Evolutionary conservation across 352 stramenopile species (phyloP), one percentile per base, ranked within the genome.

Genomic region (Pythium volutum): DNA sequence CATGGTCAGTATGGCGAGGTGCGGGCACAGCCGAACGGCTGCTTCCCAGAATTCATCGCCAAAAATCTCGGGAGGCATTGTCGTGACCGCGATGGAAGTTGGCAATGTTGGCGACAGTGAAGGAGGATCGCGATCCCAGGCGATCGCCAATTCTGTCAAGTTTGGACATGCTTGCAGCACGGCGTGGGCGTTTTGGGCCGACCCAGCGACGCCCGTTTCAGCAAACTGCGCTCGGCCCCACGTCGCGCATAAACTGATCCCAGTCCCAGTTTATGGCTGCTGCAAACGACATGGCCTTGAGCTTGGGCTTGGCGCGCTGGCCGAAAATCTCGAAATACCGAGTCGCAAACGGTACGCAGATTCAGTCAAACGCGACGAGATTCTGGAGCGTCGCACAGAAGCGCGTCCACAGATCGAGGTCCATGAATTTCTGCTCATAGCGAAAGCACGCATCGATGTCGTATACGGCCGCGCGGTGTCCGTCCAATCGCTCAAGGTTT

Each of bases 241-340:
- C 20, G 39, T 45, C 39, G 16, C 22, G 15, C 15, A 45, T 14
- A 20, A 12, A 45, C 15, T 22, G 39, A 12, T 45, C 14, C 54
- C 54, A 61, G 4, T 54, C 34, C 55, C 43, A 62, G 31, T 55
- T 55, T n/a, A 46, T 27, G 4, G 26, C 15, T 3, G 55, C 14
- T 10, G 14, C 3, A 11, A 65, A 26, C 12, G 29, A 25, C 18
- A 65, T n/a, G 0, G 49, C 18, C 26, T 22, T 57, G 36, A 65
- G 48, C 3, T 59, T 15, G 18, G 49, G 58, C 58, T 65, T 57
- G 16, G 34, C 26, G 29, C 38, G 27, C 36, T 53, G 39, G n/a
- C 58, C 58, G 41, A 65, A 65, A 27, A 59, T 36, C 29, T 50
- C 47, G 41, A 65, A 65, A n/a, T 59, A 65, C 15, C 22, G 2